Conservation (phyloP, 192 early-diverging fungal genomes). For the Martensiomyces pterosporus region DNA sequence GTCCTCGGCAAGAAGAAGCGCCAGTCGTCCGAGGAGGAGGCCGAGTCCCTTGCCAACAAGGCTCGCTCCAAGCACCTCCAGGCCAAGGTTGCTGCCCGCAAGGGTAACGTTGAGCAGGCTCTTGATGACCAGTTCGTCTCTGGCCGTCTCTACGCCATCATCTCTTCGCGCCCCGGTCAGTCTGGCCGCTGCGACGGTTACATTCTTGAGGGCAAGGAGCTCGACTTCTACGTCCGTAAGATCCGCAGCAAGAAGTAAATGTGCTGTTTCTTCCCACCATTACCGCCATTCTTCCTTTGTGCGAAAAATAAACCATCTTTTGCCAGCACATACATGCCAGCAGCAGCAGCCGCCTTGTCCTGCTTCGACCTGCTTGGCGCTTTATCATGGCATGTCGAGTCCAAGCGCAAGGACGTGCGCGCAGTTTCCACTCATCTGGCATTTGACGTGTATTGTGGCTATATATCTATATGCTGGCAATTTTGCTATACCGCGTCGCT, state of each 20-base stretch:
- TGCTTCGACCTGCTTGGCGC: too few species aligned
- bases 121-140: conserved; percentile 93
- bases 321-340: too few species aligned
- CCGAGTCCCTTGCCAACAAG: conserved; percentile 68
- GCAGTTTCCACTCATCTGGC: too few species aligned
- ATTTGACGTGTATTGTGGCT: too few species aligned
- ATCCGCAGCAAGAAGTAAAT: conserved; percentile 67
- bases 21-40: conserved; percentile 38
- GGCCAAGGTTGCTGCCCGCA: conserved; percentile 82
- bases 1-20: conserved; percentile 77
- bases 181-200: conserved; percentile 96
- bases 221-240: conserved; percentile 96
- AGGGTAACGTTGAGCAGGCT: conserved; percentile 81
- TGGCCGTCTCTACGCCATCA: conserved; percentile 88
- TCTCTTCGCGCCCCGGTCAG: conserved; percentile 96
- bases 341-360: too few species aligned
- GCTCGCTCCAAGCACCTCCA: conserved; percentile 86
- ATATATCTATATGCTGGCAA: too few species aligned
- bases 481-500: too few species aligned
- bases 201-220: conserved; percentile 99
- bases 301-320: conserved; percentile 42
- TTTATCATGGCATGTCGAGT: too few species aligned
- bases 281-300: conserved; percentile 14
- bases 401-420: too few species aligned
- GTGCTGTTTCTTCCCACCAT: conserved; percentile 14